A percentile compares a stretch with the other conserved stretches of the same genome.
These are phyloP conservation scores for Tricholoma saponaceum DNA, from an alignment of 768 basidiomycete species.

Conservation along the genomic window DNA sequence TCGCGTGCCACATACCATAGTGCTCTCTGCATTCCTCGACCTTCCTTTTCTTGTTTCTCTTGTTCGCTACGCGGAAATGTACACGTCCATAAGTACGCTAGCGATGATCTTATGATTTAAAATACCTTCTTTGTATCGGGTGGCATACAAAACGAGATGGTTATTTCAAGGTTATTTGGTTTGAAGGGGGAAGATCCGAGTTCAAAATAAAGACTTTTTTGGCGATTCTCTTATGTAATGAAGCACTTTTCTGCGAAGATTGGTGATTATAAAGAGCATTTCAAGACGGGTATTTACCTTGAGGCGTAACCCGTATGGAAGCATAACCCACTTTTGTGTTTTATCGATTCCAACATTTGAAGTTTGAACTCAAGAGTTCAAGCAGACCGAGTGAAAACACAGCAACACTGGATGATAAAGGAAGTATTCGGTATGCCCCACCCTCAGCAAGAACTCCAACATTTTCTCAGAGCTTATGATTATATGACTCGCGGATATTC, in stretches of 20 bases:
- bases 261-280: too few species aligned
- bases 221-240: too few species aligned
- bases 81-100: background rate
- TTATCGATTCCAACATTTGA: background rate
- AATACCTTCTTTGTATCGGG: too few species aligned
- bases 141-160: too few species aligned
- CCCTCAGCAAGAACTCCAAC: background rate
- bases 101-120: background rate
- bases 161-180: too few species aligned
- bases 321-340: too few species aligned
- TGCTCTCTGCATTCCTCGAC: background rate
- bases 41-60: background rate
- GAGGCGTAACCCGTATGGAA: background rate
- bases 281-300: too few species aligned
- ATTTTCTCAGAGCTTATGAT: background rate
- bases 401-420: background rate
- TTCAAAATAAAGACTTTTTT: too few species aligned
- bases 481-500: background rate
- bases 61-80: background rate
- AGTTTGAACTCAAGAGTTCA: background rate
- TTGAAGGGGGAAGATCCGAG: too few species aligned
- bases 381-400: too few species aligned
- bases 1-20: background rate
- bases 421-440: background rate
- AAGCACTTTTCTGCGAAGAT: too few species aligned